These are phyloP conservation scores for Globisporangium perplexum DNA, from an alignment of 352 stramenopile genomes.

Conservation along the genomic window DNA sequence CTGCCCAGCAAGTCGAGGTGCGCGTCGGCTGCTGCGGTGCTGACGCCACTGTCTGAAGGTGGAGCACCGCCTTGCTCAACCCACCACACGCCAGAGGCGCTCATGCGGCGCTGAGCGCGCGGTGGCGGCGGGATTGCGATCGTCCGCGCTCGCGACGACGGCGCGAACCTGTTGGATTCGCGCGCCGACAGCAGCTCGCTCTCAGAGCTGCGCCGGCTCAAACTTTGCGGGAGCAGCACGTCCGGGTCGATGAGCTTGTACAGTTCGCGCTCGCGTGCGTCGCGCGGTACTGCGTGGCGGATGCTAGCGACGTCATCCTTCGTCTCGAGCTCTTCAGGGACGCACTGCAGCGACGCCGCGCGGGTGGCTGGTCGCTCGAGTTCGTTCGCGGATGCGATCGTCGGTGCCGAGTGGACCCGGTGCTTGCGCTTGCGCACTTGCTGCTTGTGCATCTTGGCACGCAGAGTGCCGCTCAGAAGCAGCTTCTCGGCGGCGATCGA, in stretches of 20 bases:
- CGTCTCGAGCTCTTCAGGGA: slow-evolving; percentile 40
- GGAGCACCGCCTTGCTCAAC: neutral
- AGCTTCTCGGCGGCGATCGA: slow-evolving; percentile 49
- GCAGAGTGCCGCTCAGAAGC: slow-evolving; percentile 12
- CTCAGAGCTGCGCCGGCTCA: slow-evolving; percentile 5
- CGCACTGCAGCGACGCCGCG: slow-evolving; percentile 32
- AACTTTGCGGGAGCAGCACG: slow-evolving; percentile 8
- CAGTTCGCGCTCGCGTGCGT: slow-evolving; percentile 8
- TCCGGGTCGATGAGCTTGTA: slow-evolving; percentile 31
- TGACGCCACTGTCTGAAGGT: neutral
- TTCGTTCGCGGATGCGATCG: neutral
- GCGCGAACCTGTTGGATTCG: neutral
- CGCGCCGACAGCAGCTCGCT: neutral
- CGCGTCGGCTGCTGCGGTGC: neutral
- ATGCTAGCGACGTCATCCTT: slow-evolving; percentile 22
- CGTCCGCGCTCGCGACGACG: neutral
- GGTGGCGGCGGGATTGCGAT: neutral
- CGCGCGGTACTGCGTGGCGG: slow-evolving; percentile 4
- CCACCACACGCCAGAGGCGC: neutral
- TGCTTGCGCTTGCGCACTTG: slow-evolving; percentile 13
- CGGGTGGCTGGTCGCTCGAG: slow-evolving; percentile 17
- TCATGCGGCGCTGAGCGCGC: neutral
- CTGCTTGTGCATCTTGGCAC: neutral
- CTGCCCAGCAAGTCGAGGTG: slow-evolving; percentile 51
- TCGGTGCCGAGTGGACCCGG: slow-evolving; percentile 20